These are phyloP conservation scores for Bremia lactucae DNA, from an alignment of 352 stramenopile species.

Conservation along the genomic window DNA sequence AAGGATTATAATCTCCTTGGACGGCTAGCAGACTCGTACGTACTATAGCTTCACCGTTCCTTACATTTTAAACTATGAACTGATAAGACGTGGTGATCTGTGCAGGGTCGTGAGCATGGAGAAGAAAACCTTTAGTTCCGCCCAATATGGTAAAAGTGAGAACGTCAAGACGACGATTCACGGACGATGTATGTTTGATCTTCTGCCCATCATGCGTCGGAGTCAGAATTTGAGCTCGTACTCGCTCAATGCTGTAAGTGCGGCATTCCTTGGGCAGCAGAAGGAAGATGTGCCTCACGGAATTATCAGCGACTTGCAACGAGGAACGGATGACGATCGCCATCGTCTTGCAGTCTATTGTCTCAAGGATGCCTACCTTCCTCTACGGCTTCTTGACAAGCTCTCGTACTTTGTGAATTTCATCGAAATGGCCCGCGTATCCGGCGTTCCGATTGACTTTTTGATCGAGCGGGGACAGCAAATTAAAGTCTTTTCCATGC, in stretches of 20 bases:
- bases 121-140: constrained; percentile 97
- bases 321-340: constrained; percentile 94
- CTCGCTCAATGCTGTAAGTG: constrained; percentile 97
- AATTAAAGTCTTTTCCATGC: constrained; percentile 99
- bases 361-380: constrained; percentile 97
- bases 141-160: constrained; percentile 95
- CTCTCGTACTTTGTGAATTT: constrained; percentile 99
- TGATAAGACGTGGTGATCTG: constrained; percentile 1
- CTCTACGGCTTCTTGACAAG: constrained; percentile 96
- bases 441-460: constrained; percentile 95
- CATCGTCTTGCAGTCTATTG: constrained; percentile 98
- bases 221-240: constrained; percentile 99
- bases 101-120: constrained; percentile 82
- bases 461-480: constrained; percentile 97
- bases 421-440: constrained; percentile 99
- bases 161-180: constrained; percentile 98
- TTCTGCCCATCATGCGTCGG: constrained; percentile 98
- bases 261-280: constrained; percentile 95
- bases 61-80: background rate
- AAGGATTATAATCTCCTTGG: constrained; percentile 72
- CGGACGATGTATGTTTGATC: constrained; percentile 97
- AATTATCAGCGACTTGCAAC: constrained; percentile 93
- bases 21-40: constrained; percentile 78
- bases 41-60: constrained; percentile 2
- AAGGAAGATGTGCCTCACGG: constrained; percentile 99